These are phyloP conservation scores for Wickerhamomyces chaumierensis DNA, from an alignment of 805 yeast species.

Conservation along the genomic window DNA sequence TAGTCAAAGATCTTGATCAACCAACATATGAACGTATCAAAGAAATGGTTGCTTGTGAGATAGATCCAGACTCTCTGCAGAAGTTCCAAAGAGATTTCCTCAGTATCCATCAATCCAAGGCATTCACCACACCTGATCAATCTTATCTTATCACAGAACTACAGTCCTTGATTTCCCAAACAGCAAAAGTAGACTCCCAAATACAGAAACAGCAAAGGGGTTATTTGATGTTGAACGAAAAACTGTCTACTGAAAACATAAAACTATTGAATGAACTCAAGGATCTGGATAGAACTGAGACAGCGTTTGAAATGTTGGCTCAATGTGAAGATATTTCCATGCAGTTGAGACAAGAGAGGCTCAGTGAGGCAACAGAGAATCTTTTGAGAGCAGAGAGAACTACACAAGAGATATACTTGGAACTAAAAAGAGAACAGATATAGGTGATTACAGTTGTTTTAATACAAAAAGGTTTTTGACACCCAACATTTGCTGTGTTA, in stretches of 20 bases:
- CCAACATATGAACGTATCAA: constrained; percentile 2
- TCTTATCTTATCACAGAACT: constrained; percentile 4
- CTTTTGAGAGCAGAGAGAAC: constrained; percentile 14
- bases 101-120: constrained; percentile 1
- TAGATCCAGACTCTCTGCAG: constrained; percentile 3
- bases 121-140: background rate
- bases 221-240: constrained; percentile 6
- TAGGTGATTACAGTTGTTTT: background rate
- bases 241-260: constrained; percentile 6
- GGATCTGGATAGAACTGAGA: constrained; percentile 13
- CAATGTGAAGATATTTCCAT: constrained; percentile 8
- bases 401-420: constrained; percentile 13
- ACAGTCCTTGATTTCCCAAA: constrained; percentile 6
- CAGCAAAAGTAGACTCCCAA: constrained; percentile 11
- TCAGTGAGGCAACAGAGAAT: constrained; percentile 15
- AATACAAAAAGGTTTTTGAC: no score
- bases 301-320: constrained; percentile 13
- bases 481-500: no score
- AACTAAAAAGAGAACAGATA: constrained; percentile 3
- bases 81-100: constrained; percentile 6
- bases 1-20: constrained; percentile 14
- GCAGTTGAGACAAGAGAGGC: constrained; percentile 5
- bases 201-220: constrained; percentile 7
- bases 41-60: constrained; percentile 5
- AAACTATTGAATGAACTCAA: constrained; percentile 7